Evolutionary conservation across 352 stramenopile species (phyloP), one percentile per base, ranked within the genome.

Genomic region (Phytophthora crassamura): DNA sequence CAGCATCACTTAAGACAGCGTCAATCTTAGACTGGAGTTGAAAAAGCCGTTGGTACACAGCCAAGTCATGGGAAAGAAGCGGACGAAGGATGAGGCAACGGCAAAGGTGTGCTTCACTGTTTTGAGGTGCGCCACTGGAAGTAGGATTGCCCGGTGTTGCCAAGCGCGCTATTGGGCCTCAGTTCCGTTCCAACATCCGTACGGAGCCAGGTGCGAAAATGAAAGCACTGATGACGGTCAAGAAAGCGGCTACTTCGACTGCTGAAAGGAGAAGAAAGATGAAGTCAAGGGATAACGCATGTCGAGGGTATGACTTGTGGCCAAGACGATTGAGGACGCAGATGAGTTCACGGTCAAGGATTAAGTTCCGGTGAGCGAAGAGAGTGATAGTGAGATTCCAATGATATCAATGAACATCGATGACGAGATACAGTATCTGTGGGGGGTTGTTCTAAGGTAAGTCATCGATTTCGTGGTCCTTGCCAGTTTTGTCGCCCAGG

Each of bases 371-470:
- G 14, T 47, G 55, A 63, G 20, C 11, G 36, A 48, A 35, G 55
- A 22, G n/a, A n/a, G n/a, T n/a, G n/a, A n/a, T n/a, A n/a, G n/a
- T 43, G 42, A 55, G 10, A 15, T 6, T 3, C 30, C 33, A 18
- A 28, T 22, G 2, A 35, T 14, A 16, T 11, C 32, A 30, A 45
- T 42, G 32, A 38, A 47, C 32, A 55, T 63, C 47, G 55, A 55
- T 5, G 34, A 15, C 38, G 43, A n/a, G 43, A 35, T 63, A 63
- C 16, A 42, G 38, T 15, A 58, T 43, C 12, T 59, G 20, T 69
- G 42, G 50, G 52, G 53, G 4, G 60, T 63, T 39, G 38, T 59
- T 51, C 50, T 38, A 48, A 34, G 60, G 14, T n/a, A n/a, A n/a
- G n/a, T n/a, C n/a, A n/a, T n/a, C n/a, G n/a, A n/a, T n/a, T n/a